Evolutionary conservation across 805 yeast species (phyloP), one percentile per base, ranked within the genome.

Genomic region (Myxozyma nipponensis): DNA sequence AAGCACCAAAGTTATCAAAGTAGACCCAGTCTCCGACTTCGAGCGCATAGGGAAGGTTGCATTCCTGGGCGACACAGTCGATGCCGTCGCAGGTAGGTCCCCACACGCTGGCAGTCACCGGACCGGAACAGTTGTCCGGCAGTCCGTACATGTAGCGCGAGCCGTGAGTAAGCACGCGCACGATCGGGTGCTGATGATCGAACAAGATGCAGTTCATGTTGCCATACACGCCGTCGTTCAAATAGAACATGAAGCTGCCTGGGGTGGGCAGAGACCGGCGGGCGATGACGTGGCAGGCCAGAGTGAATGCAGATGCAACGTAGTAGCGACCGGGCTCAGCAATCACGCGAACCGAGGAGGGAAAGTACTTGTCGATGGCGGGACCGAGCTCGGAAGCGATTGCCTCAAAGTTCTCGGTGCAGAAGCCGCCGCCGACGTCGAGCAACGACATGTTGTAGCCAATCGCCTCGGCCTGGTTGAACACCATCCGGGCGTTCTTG

Each of bases 81-180:
- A 91, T 74, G 2, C 97, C 97, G 69, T 91, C 98, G 71, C 98
- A 91, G 18, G 98, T 91, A 40, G 98, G 98, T 4, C 98, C 98
- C 98, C 98, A 91, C 53, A 93, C 76, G 2, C 95, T 86, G 46
- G 62, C 56, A 2, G 44, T 67, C 65, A 59, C 52, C 9, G 59
- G 53, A 1, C 58, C 58, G 25, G 38, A 17, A 44, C 57, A 47
- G 36, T 54, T 54, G 39, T 54, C 59, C 10, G 48, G 49, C 21
- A 38, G 40, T 23, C 52, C 55, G 36, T 48, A 54, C 53, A 68
- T 68, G 64, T 75, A 78, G 40, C 72, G 64, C 39, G 76, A 75
- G 36, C 73, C 67, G 55, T 81, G 82, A 41, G 79, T 73, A 52
- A 90, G 73, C 4, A 86, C 84, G 57, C 72, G 73, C 9, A 95